Evolutionary conservation across 2,329 filamentous ascomycete genomes (phyloP).

Genomic region (Beauveria pseudobassiana): DNA sequence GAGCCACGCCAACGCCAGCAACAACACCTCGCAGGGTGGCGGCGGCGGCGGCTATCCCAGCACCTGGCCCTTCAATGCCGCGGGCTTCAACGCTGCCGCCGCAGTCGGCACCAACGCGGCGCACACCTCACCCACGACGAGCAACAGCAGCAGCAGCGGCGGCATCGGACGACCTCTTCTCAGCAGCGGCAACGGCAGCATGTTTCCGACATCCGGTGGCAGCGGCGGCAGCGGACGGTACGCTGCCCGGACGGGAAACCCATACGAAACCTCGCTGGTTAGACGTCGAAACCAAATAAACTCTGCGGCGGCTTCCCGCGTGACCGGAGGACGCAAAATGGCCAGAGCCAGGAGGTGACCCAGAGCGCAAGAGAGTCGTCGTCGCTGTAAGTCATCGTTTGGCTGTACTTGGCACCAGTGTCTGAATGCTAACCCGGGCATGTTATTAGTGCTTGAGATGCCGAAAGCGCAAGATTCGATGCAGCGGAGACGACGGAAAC

Average conservation of each 20-base stretch:
- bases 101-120: neutral
- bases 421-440: neutral
- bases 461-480: conserved; percentile 89
- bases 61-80: neutral
- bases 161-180: neutral
- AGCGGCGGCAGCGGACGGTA: neutral
- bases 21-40: neutral
- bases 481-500: conserved; percentile 74
- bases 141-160: too few relatives aligned
- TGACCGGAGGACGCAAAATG: neutral
- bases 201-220: neutral
- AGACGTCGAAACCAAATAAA: neutral
- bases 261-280: neutral
- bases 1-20: neutral
- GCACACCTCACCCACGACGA: neutral
- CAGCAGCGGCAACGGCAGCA: neutral
- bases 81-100: neutral
- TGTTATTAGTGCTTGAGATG: conserved; percentile 70
- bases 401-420: neutral
- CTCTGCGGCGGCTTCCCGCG: neutral
- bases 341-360: neutral
- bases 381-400: neutral
- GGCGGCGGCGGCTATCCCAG: neutral
- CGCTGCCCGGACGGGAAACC: neutral
- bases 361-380: neutral